A percentile compares a stretch with the other conserved stretches of the same genome.
phyloP scores from a whole-genome alignment of 371 early-diverging fungal species.

The Syncephalastrum sp. region DNA sequence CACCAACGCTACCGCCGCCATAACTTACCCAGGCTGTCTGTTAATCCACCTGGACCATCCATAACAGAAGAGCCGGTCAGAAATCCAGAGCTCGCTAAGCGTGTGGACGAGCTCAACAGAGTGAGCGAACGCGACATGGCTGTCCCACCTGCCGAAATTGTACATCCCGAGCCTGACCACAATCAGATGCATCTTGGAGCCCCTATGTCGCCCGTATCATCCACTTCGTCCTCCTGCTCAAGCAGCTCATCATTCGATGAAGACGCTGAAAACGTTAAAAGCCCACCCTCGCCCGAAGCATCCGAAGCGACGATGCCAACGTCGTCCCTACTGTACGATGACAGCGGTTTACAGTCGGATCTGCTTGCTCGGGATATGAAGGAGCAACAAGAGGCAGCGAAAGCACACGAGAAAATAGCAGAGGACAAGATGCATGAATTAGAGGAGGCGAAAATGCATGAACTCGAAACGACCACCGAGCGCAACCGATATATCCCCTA shows the following conservation, averaged over 20 bases:
- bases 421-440: slow-evolving; percentile 11
- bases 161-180: slow-evolving; percentile 10
- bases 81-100: not conserved
- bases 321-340: too few species aligned
- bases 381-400: slow-evolving; percentile 6
- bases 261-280: too few species aligned
- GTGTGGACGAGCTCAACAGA: slow-evolving; percentile 2
- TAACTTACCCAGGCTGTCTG: too few species aligned
- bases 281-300: too few species aligned
- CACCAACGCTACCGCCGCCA: too few species aligned
- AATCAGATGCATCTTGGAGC: not conserved
- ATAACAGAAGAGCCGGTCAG: not conserved
- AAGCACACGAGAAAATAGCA: slow-evolving; percentile 5
- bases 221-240: not conserved
- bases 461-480: slow-evolving; percentile 22
- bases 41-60: too few species aligned
- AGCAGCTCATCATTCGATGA: too few species aligned
- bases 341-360: slow-evolving; percentile 2
- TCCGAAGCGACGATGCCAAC: too few species aligned
- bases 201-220: not conserved
- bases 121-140: slow-evolving; percentile 1
- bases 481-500: slow-evolving; percentile 30
- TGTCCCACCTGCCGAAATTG: slow-evolving; percentile 8
- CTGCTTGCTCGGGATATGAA: slow-evolving; percentile 13
- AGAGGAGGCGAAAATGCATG: slow-evolving; percentile 17